These are phyloP conservation scores for Singerocomus rubriflavus DNA, from an alignment of 1,284 basidiomycete genomes.

Conservation along the genomic window DNA sequence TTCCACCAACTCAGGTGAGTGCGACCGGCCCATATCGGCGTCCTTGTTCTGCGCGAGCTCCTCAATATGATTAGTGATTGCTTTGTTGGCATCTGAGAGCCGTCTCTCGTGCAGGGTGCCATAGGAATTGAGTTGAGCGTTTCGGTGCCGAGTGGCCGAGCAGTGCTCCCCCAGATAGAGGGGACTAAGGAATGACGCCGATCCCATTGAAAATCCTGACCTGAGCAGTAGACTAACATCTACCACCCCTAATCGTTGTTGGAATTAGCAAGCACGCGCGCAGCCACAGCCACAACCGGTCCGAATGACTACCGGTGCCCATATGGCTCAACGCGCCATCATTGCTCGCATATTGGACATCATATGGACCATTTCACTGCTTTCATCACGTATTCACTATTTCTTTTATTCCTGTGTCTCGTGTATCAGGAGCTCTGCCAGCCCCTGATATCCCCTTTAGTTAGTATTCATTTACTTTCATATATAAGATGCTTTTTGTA, in stretches of 20 bases:
- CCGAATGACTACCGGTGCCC: slow-evolving; percentile 43
- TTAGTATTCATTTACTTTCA: too few species aligned
- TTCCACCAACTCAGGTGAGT: slow-evolving; percentile 37
- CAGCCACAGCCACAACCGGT: too few species aligned
- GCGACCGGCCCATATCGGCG: slow-evolving; percentile 41
- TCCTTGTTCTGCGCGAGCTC: slow-evolving; percentile 38
- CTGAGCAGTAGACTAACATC: slow-evolving; percentile 45
- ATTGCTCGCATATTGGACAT: too few species aligned
- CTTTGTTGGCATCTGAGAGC: slow-evolving; percentile 30
- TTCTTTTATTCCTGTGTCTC: too few species aligned
- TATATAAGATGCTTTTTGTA: too few species aligned
- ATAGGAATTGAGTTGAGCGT: slow-evolving; percentile 19
- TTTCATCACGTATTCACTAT: too few species aligned
- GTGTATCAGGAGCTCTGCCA: too few species aligned
- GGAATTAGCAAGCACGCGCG: too few species aligned
- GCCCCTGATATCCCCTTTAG: too few species aligned
- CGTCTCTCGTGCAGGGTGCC: slow-evolving; percentile 31
- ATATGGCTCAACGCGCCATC: too few species aligned
- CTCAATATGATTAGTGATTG: slow-evolving; percentile 42
- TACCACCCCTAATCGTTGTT: slow-evolving; percentile 52
- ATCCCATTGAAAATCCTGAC: slow-evolving; percentile 37
- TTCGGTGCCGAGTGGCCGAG: slow-evolving; percentile 35
- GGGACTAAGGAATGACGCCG: slow-evolving; percentile 43
- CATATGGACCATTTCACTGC: too few species aligned
- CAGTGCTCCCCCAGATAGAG: slow-evolving; percentile 40